Base-by-base conservation (phyloP, 2,329 filamentous ascomycete species). In the Trichothecium roseum region DNA sequence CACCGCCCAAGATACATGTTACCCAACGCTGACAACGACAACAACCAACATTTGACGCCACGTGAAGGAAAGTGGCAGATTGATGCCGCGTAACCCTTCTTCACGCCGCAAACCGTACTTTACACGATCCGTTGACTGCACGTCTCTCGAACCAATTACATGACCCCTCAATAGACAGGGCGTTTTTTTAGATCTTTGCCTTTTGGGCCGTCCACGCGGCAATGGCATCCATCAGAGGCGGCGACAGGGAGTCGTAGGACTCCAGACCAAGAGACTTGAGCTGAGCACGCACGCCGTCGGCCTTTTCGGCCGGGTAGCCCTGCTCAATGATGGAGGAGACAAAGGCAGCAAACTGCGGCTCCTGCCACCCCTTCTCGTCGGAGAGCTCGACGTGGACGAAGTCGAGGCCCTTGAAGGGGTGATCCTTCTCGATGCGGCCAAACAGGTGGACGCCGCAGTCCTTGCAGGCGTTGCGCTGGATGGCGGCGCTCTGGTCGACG, bases 271-370 rank as follows among this genome's bases (percentile, higher is more conserved):
- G 45, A 2, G 51, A 47, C 56, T 63, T 66, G 39, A 82, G 64
- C 52, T 63, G 68, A 3, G 40, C 44, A 29, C 78, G 62, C 4
- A 82, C 69, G 14, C 62, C 66, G 33, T 63, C 66, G 46, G 78
- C 78, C 26, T 62, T 59, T 13, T 57, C 51, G 0, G 76, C 70
- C 32, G 68, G 54, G 45, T 73, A 78, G 2, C 78, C 78, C 49
- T 81, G 75, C 67, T 82, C 78, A 40, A 82, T 79, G 39, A 81
- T 73, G 37, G 69, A 77, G 26, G 69, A 74, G 28, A 82, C 76
- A 40, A 82, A 83, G 0, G 69, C 78, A 3, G 78, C 78, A 44
- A 82, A 83, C 49, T 81, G 77, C 6, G 76, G 76, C 58, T 80
- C 78, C 56, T 82, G 77, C 77, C 78, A 82, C n/a, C 77, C 77